These are phyloP conservation scores for Leptographium wingfieldii DNA, from an alignment of 2,329 filamentous ascomycete species.

Conservation along the genomic window DNA sequence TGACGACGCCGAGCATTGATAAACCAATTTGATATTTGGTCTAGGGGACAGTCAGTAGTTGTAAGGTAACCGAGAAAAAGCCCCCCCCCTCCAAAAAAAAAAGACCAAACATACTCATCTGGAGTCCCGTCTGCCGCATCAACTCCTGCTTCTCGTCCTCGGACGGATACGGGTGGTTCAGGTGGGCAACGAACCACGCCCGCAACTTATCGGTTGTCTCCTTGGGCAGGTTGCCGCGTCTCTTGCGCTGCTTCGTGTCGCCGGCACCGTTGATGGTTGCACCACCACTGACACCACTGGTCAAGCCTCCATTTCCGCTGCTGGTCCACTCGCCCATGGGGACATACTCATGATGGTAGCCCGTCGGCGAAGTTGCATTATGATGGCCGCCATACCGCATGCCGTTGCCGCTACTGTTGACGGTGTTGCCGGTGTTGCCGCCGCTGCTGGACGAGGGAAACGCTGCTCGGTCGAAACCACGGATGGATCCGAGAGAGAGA, in stretches of 20 bases:
- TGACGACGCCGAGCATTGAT: conserved; percentile 63
- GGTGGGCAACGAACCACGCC: conserved; percentile 66
- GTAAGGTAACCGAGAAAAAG: background rate
- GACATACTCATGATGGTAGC: conserved; percentile 29
- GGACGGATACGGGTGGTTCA: conserved; percentile 72
- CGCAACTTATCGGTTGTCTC: conserved; percentile 73
- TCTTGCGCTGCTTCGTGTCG: conserved; percentile 43
- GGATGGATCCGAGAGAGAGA: conserved; percentile 30
- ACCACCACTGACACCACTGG: conserved; percentile 14
- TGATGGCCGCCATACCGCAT: background rate
- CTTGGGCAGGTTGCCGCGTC: conserved; percentile 81
- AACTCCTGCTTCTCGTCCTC: conserved; percentile 80
- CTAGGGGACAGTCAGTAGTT: conserved; percentile 20
- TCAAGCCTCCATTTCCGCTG: background rate
- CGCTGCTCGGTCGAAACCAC: conserved; percentile 29
- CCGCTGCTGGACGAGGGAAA: conserved; percentile 22
- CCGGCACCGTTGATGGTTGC: conserved; percentile 20
- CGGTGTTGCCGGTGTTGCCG: background rate
- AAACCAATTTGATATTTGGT: conserved; percentile 70
- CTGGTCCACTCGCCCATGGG: conserved; percentile 23
- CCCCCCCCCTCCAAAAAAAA: background rate
- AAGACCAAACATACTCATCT: conserved; percentile 51
- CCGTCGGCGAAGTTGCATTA: background rate
- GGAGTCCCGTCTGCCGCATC: conserved; percentile 62
- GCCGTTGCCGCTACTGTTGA: background rate